These are phyloP conservation scores for Myriosclerotinia curreyana DNA, from an alignment of 2,329 filamentous ascomycete genomes.

Conservation along the genomic window DNA sequence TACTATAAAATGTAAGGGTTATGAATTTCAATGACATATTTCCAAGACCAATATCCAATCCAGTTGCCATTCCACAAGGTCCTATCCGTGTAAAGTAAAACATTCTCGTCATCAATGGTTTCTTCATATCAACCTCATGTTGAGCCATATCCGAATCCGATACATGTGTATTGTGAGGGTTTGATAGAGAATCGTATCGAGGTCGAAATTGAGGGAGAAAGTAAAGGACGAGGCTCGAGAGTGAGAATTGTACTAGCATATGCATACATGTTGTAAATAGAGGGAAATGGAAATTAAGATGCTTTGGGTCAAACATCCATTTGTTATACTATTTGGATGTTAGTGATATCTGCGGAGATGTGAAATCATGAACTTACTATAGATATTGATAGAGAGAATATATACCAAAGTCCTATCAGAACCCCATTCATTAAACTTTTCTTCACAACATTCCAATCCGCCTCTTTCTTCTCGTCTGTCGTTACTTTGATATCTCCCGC, in stretches of 20 bases:
- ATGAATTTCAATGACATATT: constrained; percentile 97
- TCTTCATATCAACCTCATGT: constrained; percentile 37
- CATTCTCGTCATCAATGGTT: constrained; percentile 73
- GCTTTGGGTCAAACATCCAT: constrained; percentile 93
- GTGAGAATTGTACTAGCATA: constrained; percentile 89
- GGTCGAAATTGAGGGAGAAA: constrained; percentile 81
- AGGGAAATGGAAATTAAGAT: constrained; percentile 88
- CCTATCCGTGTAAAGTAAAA: constrained; percentile 92
- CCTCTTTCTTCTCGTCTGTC: constrained; percentile 70
- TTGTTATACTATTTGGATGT: constrained; percentile 77
- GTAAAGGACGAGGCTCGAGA: constrained; percentile 75
- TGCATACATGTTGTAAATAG: constrained; percentile 93
- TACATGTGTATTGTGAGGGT: constrained; percentile 37
- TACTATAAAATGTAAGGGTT: constrained; percentile 92
- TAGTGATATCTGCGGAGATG: constrained; percentile 18
- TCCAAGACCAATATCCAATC: constrained; percentile 90
- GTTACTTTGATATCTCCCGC: constrained; percentile 58
- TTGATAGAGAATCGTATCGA: constrained; percentile 43
- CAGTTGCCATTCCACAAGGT: constrained; percentile 88
- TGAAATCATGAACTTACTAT: constrained; percentile 57
- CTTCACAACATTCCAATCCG: constrained; percentile 69
- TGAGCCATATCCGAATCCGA: constrained; percentile 35
- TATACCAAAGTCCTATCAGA: constrained; percentile 83
- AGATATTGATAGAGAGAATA: constrained; percentile 91
- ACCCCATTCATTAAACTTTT: constrained; percentile 69